Percentiles rank a stretch among this genome's conserved stretches.
phyloP scores from a whole-genome alignment of 768 basidiomycete genomes.

The Grammothele lineata region DNA sequence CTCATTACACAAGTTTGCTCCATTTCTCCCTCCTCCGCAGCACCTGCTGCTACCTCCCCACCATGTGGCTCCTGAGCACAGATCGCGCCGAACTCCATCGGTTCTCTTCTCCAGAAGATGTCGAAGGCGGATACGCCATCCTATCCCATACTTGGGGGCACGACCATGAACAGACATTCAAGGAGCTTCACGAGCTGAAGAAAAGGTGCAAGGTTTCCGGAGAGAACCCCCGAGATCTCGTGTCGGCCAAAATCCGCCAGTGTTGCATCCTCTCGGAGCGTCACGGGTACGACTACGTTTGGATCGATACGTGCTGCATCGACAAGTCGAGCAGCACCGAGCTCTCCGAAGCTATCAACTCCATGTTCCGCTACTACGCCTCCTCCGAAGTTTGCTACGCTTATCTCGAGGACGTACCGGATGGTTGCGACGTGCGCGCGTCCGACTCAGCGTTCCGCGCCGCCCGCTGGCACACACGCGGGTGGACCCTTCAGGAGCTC shows the following conservation, averaged over 20 bases:
- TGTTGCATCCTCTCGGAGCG: conserved; percentile 1
- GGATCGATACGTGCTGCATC: conserved; percentile 8
- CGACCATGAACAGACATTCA: background rate
- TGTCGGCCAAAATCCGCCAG: conserved; percentile 2
- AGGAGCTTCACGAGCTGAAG: background rate
- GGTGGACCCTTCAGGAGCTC: conserved; percentile 4
- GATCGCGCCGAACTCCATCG: background rate
- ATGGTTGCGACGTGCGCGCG: background rate
- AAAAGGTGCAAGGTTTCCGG: background rate
- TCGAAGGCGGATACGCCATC: background rate
- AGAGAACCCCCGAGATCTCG: background rate
- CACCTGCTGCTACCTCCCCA: too few species aligned
- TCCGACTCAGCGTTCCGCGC: background rate
- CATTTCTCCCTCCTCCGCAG: too few species aligned
- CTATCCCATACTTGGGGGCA: background rate
- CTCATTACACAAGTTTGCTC: too few species aligned
- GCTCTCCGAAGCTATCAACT: conserved; percentile 9
- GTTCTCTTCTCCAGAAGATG: background rate
- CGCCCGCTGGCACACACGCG: background rate
- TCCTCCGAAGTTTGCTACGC: conserved; percentile 2
- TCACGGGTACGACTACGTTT: conserved; percentile 1
- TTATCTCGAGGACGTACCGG: background rate
- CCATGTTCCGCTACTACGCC: conserved; percentile 8
- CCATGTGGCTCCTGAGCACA: conserved; percentile 1
- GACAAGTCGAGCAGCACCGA: conserved; percentile 9